These are phyloP conservation scores for Wickerhamiella australiensis DNA, from an alignment of 805 yeast species.

Conservation along the genomic window DNA sequence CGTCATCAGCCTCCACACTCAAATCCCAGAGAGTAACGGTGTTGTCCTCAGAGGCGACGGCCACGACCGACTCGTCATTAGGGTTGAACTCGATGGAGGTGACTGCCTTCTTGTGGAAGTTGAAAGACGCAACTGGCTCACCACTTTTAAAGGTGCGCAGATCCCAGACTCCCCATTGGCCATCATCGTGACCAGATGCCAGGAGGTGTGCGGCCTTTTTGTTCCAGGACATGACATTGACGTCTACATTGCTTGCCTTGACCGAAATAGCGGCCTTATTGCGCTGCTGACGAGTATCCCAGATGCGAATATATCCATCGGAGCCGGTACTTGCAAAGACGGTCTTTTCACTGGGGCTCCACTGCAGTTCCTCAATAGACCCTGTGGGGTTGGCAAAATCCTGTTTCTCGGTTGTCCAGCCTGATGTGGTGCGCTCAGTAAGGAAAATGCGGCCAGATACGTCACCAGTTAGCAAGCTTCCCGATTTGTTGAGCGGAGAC, in stretches of 20 bases:
- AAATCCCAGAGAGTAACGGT: slow-evolving; percentile 97
- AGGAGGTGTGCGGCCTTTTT: slow-evolving; percentile 70
- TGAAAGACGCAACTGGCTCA: slow-evolving; percentile 82
- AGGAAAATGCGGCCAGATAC: slow-evolving; percentile 68
- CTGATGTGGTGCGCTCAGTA: slow-evolving; percentile 60
- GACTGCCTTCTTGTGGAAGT: slow-evolving; percentile 86
- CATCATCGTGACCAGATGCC: slow-evolving; percentile 96
- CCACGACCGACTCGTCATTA: slow-evolving; percentile 85
- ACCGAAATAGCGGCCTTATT: slow-evolving; percentile 85
- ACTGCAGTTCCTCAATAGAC: slow-evolving; percentile 86
- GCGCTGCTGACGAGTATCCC: slow-evolving; percentile 93
- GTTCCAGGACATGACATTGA: slow-evolving; percentile 95
- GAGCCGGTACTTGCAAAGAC: slow-evolving; percentile 93
- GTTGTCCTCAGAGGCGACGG: slow-evolving; percentile 92
- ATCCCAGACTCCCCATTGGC: slow-evolving; percentile 97
- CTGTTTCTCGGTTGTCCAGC: slow-evolving; percentile 75
- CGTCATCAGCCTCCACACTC: slow-evolving; percentile 98
- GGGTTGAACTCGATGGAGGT: slow-evolving; percentile 94
- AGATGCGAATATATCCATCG: slow-evolving; percentile 82
- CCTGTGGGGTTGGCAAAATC: slow-evolving; percentile 55
- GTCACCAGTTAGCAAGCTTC: slow-evolving; percentile 81
- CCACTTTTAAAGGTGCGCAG: slow-evolving; percentile 66
- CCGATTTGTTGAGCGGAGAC: slow-evolving; percentile 76
- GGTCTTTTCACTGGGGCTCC: slow-evolving; percentile 85
- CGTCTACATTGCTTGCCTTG: slow-evolving; percentile 66